phyloP scores from a whole-genome alignment of 75 land plant species.

The Larix kaempferi region DNA sequence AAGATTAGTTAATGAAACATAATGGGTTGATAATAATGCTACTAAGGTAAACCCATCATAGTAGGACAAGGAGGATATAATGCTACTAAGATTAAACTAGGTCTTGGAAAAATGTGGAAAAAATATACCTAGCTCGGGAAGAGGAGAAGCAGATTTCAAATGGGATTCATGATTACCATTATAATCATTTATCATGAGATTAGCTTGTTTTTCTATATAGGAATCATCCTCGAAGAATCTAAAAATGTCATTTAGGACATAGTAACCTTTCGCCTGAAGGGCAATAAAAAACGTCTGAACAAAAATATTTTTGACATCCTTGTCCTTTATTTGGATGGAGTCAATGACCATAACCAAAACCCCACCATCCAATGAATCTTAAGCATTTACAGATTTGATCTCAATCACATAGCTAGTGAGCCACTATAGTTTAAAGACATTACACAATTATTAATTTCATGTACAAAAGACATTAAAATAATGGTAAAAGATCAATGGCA shows the following conservation, averaged over 20 bases:
- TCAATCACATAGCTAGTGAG: slow-evolving; percentile 40
- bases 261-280: slow-evolving; percentile 81
- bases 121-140: slow-evolving; percentile 33
- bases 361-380: slow-evolving; percentile 68
- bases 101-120: background rate
- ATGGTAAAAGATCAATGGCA: background rate
- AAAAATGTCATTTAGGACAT: slow-evolving; percentile 78
- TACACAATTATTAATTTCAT: slow-evolving; percentile 70
- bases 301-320: slow-evolving; percentile 47
- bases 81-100: background rate
- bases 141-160: slow-evolving; percentile 19
- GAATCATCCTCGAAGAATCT: slow-evolving; percentile 60
- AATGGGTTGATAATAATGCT: background rate
- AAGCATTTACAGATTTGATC: slow-evolving; percentile 64
- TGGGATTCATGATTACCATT: slow-evolving; percentile 29
- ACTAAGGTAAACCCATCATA: background rate
- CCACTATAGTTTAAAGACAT: slow-evolving; percentile 56
- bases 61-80: background rate
- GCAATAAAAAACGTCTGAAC: slow-evolving; percentile 80
- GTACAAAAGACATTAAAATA: slow-evolving; percentile 13
- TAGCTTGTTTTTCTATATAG: slow-evolving; percentile 21
- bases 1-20: background rate
- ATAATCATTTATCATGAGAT: slow-evolving; percentile 19
- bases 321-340: slow-evolving; percentile 39
- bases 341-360: slow-evolving; percentile 75